Conservation (phyloP, 2,329 filamentous ascomycete species). For the Fusarium subtropicale region DNA sequence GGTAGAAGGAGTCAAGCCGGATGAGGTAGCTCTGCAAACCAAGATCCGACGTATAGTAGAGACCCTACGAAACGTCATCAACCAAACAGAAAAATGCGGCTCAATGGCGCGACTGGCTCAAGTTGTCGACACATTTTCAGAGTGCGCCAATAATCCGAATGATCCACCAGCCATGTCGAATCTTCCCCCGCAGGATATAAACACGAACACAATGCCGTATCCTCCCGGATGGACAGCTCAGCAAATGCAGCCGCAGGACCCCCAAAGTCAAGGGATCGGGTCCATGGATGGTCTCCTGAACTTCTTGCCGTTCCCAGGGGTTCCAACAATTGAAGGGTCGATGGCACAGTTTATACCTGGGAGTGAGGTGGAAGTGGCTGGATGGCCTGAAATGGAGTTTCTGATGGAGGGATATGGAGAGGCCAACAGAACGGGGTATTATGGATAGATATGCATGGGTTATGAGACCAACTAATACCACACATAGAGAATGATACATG, state of each 20-base stretch:
- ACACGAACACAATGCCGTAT: constrained; percentile 7
- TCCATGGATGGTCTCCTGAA: constrained; percentile 36
- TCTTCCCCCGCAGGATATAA: constrained; percentile 1
- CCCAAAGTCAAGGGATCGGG: constrained; percentile 6
- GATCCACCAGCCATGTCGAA: constrained; percentile 5
- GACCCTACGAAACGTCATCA: constrained; percentile 36
- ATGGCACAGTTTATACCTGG: constrained; percentile 30
- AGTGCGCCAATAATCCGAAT: constrained; percentile 34
- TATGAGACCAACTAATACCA: not conserved
- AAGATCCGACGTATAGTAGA: constrained; percentile 24
- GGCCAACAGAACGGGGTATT: constrained; percentile 2
- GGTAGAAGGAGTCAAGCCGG: not conserved
- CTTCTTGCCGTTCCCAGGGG: constrained; percentile 26
- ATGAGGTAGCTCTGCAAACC: constrained; percentile 22
- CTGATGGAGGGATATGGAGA: constrained; percentile 37
- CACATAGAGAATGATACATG: not conserved
- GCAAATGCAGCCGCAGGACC: constrained; percentile 9
- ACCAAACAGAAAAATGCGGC: constrained; percentile 45
- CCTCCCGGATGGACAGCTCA: constrained; percentile 3
- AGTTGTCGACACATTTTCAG: constrained; percentile 47
- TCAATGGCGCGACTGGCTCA: constrained; percentile 48
- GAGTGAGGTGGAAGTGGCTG: constrained; percentile 31
- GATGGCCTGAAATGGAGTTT: constrained; percentile 43
- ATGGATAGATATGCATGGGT: not conserved
- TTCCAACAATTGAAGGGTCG: constrained; percentile 13